These are phyloP conservation scores for Candida incommunis DNA, from an alignment of 805 yeast genomes.

Conservation along the genomic window DNA sequence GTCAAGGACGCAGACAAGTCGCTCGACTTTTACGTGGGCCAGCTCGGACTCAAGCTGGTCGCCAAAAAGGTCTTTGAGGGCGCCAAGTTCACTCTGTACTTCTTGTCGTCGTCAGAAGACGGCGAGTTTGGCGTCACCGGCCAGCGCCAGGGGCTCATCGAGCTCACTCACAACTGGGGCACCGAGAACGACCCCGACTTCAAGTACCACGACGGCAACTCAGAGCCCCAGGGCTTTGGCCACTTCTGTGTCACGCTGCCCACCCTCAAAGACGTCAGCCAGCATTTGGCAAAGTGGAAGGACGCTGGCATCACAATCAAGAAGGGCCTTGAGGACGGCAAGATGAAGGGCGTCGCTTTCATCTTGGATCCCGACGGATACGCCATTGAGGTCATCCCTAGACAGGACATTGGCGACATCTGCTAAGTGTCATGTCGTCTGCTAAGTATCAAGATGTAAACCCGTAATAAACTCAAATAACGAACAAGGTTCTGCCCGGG, in stretches of 20 bases:
- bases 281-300: constrained; percentile 35
- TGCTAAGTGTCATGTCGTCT: too few species aligned
- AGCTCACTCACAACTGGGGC: constrained; percentile 92
- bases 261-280: constrained; percentile 35
- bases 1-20: constrained; percentile 72
- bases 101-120: constrained; percentile 53
- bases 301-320: constrained; percentile 35
- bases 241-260: constrained; percentile 65
- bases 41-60: constrained; percentile 67
- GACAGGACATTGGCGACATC: neutral
- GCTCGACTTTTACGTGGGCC: constrained; percentile 62
- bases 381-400: constrained; percentile 55
- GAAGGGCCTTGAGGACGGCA: constrained; percentile 27
- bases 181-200: constrained; percentile 69
- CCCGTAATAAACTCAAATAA: too few species aligned
- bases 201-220: constrained; percentile 74
- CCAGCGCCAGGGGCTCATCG: constrained; percentile 56
- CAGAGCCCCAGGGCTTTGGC: constrained; percentile 68
- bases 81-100: constrained; percentile 77
- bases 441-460: too few species aligned
- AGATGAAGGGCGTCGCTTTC: constrained; percentile 57
- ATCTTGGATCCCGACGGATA: constrained; percentile 86
- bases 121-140: constrained; percentile 25
- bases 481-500: too few species aligned
- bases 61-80: constrained; percentile 39